A percentile compares a stretch with the other conserved stretches of the same genome.
These are phyloP conservation scores for Penicillium janthinellum DNA, from an alignment of 2,329 filamentous ascomycete species.

Conservation along the genomic window DNA sequence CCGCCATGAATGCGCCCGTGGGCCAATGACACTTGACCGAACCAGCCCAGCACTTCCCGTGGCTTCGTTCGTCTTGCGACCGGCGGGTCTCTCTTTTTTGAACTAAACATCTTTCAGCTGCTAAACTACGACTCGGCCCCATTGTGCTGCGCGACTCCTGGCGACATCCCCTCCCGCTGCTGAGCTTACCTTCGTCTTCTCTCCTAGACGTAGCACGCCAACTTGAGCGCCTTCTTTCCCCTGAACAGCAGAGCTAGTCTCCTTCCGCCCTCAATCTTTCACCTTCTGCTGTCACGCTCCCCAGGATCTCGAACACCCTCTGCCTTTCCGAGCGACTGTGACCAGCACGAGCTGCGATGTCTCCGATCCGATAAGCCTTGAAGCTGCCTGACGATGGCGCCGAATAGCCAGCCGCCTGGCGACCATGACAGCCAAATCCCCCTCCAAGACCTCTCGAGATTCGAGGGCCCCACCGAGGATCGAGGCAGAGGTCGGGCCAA, in stretches of 20 bases:
- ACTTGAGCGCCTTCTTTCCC: neutral
- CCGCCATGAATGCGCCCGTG: neutral
- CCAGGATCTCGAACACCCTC: neutral
- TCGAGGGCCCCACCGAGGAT: conserved; percentile 36
- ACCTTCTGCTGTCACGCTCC: neutral
- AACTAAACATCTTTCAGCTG: conserved; percentile 15
- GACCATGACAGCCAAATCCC: conserved; percentile 58
- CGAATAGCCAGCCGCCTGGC: conserved; percentile 38
- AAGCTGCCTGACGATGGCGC: conserved; percentile 44
- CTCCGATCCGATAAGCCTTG: conserved; percentile 39
- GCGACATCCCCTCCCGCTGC: neutral
- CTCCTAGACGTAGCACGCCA: neutral
- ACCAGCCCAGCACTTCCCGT: conserved; percentile 5
- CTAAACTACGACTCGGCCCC: conserved; percentile 1
- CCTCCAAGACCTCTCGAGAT: conserved; percentile 62
- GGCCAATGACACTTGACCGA: conserved; percentile 12
- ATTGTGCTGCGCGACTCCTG: conserved; percentile 4
- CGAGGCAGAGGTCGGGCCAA: conserved; percentile 33
- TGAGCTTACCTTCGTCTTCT: neutral
- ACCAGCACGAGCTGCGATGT: conserved; percentile 38
- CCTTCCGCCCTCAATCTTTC: neutral
- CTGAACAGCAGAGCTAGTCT: neutral
- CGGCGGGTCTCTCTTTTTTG: conserved; percentile 12
- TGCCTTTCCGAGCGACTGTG: conserved; percentile 1
- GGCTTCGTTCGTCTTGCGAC: conserved; percentile 22